phyloP scores from a whole-genome alignment of 108 stramenopile genomes.

The Aureococcus anophagefferens region DNA sequence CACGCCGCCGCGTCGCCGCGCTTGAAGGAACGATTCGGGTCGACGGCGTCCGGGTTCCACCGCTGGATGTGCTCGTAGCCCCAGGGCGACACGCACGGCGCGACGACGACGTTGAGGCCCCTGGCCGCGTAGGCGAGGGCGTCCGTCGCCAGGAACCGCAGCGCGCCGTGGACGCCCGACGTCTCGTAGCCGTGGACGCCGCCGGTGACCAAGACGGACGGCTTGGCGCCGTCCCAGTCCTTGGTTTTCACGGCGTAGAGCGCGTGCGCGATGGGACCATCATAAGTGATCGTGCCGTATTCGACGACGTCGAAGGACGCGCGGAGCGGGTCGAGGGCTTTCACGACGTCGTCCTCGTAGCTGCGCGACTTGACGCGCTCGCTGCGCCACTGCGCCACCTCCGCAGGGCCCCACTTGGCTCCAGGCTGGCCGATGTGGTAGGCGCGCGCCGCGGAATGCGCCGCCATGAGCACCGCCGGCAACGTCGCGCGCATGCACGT shows the following conservation, averaged over 20 bases:
- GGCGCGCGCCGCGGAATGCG: no score
- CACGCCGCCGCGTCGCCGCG: not conserved
- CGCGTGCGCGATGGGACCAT: slow-evolving; percentile 27
- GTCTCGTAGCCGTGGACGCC: slow-evolving; percentile 73
- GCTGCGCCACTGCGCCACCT: no score
- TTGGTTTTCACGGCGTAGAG: slow-evolving; percentile 34
- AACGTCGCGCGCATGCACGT: no score
- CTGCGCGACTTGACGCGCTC: no score
- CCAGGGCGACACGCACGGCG: slow-evolving; percentile 57
- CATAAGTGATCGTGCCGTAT: slow-evolving; percentile 37
- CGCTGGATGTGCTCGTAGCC: slow-evolving; percentile 56
- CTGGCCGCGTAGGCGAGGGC: slow-evolving; percentile 22
- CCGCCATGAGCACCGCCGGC: no score
- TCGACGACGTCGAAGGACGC: slow-evolving; percentile 22
- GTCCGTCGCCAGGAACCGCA: slow-evolving; percentile 37
- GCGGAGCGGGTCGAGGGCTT: no score
- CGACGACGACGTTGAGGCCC: slow-evolving; percentile 45
- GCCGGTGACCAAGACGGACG: slow-evolving; percentile 49
- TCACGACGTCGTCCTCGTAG: no score
- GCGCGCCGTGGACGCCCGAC: slow-evolving; percentile 54
- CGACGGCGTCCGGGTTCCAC: slow-evolving; percentile 25
- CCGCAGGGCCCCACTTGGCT: no score
- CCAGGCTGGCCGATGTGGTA: no score
- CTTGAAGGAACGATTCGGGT: slow-evolving; percentile 8
- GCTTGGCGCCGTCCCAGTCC: slow-evolving; percentile 25